phyloP scores from a whole-genome alignment of 2,329 filamentous ascomycete species.

The Alternaria tenuissima region DNA sequence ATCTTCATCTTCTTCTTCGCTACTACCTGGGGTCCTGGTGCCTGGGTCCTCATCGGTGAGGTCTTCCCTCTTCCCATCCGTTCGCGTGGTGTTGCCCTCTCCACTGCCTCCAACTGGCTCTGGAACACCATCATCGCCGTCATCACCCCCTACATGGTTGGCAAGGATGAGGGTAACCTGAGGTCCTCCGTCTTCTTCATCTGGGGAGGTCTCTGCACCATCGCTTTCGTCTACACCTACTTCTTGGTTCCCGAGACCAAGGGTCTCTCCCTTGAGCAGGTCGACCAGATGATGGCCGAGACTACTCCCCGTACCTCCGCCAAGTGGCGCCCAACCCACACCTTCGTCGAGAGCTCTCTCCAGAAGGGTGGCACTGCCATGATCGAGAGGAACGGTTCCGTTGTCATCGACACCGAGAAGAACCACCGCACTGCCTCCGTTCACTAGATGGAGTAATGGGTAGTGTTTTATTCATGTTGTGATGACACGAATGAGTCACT shows the following conservation, averaged over 20 bases:
- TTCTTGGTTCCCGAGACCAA: slow-evolving; percentile 79
- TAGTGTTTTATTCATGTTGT: not conserved
- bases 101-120: slow-evolving; percentile 87
- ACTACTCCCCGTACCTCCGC: slow-evolving; percentile 75
- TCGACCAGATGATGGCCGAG: slow-evolving; percentile 87
- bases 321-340: slow-evolving; percentile 63
- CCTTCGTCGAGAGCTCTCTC: slow-evolving; percentile 2
- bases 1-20: slow-evolving; percentile 82
- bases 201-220: slow-evolving; percentile 53
- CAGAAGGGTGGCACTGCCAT: slow-evolving; percentile 3
- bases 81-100: slow-evolving; percentile 76
- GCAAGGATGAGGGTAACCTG: slow-evolving; percentile 67
- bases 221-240: slow-evolving; percentile 72
- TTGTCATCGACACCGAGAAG: slow-evolving; percentile 4
- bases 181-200: slow-evolving; percentile 63
- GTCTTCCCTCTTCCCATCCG: slow-evolving; percentile 67
- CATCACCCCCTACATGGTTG: slow-evolving; percentile 76
- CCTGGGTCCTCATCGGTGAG: slow-evolving; percentile 75
- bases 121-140: slow-evolving; percentile 49
- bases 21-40: slow-evolving; percentile 67
- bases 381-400: slow-evolving; percentile 3
- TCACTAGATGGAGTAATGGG: not conserved
- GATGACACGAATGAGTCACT: slow-evolving; percentile 1
- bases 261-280: slow-evolving; percentile 78
- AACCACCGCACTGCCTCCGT: slow-evolving; percentile 5